Evolutionary conservation across 257 asterid genomes (phyloP).

Genomic region (Ilex aquifolium): DNA sequence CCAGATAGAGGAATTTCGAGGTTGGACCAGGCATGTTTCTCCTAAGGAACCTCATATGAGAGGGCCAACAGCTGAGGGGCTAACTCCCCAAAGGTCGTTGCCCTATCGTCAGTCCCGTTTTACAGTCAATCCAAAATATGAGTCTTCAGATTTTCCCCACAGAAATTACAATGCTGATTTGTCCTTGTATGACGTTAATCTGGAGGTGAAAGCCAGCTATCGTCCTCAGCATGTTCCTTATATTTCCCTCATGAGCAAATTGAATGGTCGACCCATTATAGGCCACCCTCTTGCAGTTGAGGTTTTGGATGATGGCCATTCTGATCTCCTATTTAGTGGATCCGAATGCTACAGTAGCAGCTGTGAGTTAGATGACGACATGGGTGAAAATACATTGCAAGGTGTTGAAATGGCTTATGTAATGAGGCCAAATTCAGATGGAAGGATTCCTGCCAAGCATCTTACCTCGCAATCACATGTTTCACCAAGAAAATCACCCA

Average conservation of each 20-base stretch:
- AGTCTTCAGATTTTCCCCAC: constrained; percentile 44
- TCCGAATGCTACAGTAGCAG: constrained; percentile 49
- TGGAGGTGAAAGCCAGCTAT: constrained; percentile 51
- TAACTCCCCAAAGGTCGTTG: constrained; percentile 43
- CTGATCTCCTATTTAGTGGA: constrained; percentile 30
- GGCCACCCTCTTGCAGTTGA: constrained; percentile 75
- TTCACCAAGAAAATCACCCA: constrained; percentile 23
- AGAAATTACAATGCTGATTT: constrained; percentile 33
- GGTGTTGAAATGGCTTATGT: constrained; percentile 16
- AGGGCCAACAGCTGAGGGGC: constrained; percentile 27
- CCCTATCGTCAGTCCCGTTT: constrained; percentile 75
- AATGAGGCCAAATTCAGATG: constrained; percentile 20
- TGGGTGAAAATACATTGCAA: constrained; percentile 11
- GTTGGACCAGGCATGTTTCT: constrained; percentile 13
- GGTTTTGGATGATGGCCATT: constrained; percentile 48
- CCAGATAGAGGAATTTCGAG: constrained; percentile 22
- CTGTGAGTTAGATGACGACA: constrained; percentile 35
- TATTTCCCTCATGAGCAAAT: constrained; percentile 69
- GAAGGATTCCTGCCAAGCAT: constrained; percentile 23
- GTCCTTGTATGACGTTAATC: constrained; percentile 49
- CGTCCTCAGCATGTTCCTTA: constrained; percentile 66
- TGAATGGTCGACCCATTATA: constrained; percentile 51
- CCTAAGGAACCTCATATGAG: constrained; percentile 27
- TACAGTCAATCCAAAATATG: constrained; percentile 71
- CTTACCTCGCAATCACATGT: not conserved